Conservation (phyloP, 2,329 filamentous ascomycete species). For the Colletotrichum noveboracense region DNA sequence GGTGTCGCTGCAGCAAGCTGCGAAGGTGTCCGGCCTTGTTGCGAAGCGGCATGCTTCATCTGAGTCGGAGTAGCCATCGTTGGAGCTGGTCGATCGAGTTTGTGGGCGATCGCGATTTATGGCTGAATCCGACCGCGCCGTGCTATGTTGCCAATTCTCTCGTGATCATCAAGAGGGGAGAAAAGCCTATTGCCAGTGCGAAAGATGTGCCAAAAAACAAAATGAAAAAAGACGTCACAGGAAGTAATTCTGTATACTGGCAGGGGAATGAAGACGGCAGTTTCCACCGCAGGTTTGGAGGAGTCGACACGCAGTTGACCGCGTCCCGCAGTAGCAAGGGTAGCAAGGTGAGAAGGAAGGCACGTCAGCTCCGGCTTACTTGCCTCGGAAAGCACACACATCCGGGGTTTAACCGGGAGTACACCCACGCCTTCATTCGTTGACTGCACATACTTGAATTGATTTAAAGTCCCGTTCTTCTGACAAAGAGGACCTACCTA, state of each 20-base stretch:
- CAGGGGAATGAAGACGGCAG: neutral
- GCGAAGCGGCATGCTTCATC: constrained; percentile 57
- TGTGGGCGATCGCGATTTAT: neutral
- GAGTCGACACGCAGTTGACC: neutral
- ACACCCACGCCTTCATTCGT: neutral
- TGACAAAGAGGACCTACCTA: neutral
- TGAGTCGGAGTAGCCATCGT: constrained; percentile 56
- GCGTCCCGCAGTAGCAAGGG: neutral
- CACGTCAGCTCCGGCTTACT: neutral
- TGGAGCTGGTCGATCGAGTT: neutral
- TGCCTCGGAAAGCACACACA: neutral
- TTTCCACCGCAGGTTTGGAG: neutral
- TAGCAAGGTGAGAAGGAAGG: neutral
- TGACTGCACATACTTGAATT: neutral
- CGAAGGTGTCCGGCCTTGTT: constrained; percentile 55
- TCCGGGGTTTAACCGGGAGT: neutral
- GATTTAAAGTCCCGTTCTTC: neutral
- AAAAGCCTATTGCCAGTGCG: neutral
- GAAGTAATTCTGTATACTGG: neutral
- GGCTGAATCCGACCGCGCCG: neutral
- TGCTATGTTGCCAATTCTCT: neutral
- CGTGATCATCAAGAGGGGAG: neutral
- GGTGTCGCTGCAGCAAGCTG: constrained; percentile 64
- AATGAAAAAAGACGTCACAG: neutral
- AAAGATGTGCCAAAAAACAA: neutral